Conservation (phyloP, 148 eudicot species). For the Arctostaphylos glauca region DNA sequence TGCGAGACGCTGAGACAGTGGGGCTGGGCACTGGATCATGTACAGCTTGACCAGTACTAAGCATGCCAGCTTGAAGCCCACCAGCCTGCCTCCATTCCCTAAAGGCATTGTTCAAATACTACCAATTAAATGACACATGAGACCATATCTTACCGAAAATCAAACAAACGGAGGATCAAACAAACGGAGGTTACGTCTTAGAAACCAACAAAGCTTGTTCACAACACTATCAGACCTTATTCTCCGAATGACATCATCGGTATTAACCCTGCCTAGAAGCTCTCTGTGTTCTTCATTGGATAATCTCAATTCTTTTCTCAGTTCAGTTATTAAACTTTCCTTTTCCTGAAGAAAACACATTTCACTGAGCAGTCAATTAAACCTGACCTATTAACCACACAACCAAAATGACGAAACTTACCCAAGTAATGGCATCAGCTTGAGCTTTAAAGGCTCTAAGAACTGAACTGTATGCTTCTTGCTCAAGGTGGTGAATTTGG, state of each 20-base stretch:
- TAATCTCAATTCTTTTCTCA: conserved; percentile 84
- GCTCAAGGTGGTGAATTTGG: conserved; percentile 64
- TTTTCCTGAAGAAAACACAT: conserved; percentile 55
- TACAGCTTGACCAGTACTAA: conserved; percentile 48
- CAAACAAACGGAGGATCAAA: conserved; percentile 1
- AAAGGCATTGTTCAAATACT: conserved; percentile 20
- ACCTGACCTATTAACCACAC: conserved; percentile 17
- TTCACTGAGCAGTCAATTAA: conserved; percentile 26
- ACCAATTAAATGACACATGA: conserved; percentile 31
- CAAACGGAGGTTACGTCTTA: background rate
- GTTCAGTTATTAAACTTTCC: conserved; percentile 86
- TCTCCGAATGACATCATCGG: conserved; percentile 69
- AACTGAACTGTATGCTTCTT: conserved; percentile 67
- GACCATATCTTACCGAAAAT: conserved; percentile 3
- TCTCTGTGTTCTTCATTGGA: conserved; percentile 95
- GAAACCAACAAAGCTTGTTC: conserved; percentile 10
- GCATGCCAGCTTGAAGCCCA: conserved; percentile 65
- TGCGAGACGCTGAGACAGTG: conserved; percentile 81
- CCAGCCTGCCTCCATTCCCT: conserved; percentile 94
- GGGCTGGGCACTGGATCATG: conserved; percentile 79
- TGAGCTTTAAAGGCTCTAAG: conserved; percentile 77
- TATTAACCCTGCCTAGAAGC: conserved; percentile 72
- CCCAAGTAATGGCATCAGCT: conserved; percentile 78
- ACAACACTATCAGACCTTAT: conserved; percentile 56
- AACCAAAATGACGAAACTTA: conserved; percentile 19